Evolutionary conservation across 305 asterid genomes (phyloP).

Genomic region (Striga hermonthica): DNA sequence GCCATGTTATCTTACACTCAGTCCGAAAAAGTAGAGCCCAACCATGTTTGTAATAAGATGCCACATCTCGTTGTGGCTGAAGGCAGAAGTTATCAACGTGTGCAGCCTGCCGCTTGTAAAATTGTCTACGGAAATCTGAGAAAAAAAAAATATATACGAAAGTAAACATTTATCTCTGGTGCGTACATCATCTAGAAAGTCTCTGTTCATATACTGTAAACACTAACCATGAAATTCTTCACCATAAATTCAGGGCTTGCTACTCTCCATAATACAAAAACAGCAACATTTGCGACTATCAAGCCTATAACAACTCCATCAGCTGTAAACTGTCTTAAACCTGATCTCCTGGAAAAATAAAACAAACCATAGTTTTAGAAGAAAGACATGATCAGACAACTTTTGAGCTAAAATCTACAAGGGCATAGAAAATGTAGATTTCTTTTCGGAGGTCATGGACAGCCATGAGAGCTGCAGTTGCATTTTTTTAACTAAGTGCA

Average conservation of each 20-base stretch:
- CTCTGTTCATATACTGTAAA: constrained; percentile 21
- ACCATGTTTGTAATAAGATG: constrained; percentile 74
- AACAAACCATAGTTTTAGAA: constrained; percentile 17
- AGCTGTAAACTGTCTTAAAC: constrained; percentile 52
- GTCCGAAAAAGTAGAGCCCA: constrained; percentile 86
- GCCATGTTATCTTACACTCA: constrained; percentile 56
- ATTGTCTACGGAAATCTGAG: constrained; percentile 79
- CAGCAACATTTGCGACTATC: constrained; percentile 66
- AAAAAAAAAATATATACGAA: constrained; percentile 22
- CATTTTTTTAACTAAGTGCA: background rate
- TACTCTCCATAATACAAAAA: constrained; percentile 65
- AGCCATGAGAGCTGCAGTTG: background rate
- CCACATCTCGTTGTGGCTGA: constrained; percentile 62
- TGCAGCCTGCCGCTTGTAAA: constrained; percentile 75
- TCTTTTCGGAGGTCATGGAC: constrained; percentile 2
- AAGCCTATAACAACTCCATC: constrained; percentile 70
- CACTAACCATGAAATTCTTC: constrained; percentile 71
- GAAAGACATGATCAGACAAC: constrained; percentile 8
- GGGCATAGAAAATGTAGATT: background rate
- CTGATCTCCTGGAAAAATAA: constrained; percentile 47
- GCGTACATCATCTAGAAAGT: constrained; percentile 8
- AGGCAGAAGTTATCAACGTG: constrained; percentile 79
- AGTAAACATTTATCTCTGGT: constrained; percentile 13
- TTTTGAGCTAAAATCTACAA: constrained; percentile 15
- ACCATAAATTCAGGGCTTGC: constrained; percentile 60